Evolutionary conservation across 768 basidiomycete genomes (phyloP).

Genomic region (Calocybe gangraenosa): DNA sequence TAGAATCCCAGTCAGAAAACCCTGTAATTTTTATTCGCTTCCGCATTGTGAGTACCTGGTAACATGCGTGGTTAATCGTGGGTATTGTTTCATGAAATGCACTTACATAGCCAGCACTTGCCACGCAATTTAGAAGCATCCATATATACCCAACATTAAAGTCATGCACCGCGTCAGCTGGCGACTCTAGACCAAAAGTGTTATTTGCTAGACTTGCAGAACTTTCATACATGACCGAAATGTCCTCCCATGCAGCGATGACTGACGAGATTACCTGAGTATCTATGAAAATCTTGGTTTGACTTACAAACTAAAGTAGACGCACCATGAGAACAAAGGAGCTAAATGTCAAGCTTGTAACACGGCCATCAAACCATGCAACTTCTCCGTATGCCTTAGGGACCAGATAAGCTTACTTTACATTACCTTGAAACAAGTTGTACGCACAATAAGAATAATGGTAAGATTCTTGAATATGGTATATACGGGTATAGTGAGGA

Average conservation of each 20-base stretch:
- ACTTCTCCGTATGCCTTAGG: constrained; percentile 93
- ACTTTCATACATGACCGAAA: constrained; percentile 39
- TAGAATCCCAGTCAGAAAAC: constrained; percentile 97
- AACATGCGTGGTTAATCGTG: constrained; percentile 9
- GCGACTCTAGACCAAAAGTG: constrained; percentile 24
- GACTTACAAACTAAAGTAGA: not conserved
- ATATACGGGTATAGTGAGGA: constrained; percentile 93
- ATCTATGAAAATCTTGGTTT: not conserved
- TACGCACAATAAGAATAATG: constrained; percentile 92
- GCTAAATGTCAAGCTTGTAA: constrained; percentile 82
- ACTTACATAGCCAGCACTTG: constrained; percentile 87
- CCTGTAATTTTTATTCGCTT: constrained; percentile 93
- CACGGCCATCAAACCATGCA: constrained; percentile 89
- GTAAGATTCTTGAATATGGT: constrained; percentile 99
- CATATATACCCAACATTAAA: constrained; percentile 87
- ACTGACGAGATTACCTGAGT: constrained; percentile 83
- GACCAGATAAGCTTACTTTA: too few species aligned
- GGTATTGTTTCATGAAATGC: not conserved
- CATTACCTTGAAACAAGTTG: not conserved
- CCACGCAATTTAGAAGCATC: constrained; percentile 92
- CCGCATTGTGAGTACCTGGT: constrained; percentile 89
- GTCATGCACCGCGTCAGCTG: constrained; percentile 43
- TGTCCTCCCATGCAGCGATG: constrained; percentile 96
- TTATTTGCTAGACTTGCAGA: not conserved
- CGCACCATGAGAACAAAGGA: constrained; percentile 91